Conservation (phyloP, 768 basidiomycete species). For the Russula olivacea region DNA sequence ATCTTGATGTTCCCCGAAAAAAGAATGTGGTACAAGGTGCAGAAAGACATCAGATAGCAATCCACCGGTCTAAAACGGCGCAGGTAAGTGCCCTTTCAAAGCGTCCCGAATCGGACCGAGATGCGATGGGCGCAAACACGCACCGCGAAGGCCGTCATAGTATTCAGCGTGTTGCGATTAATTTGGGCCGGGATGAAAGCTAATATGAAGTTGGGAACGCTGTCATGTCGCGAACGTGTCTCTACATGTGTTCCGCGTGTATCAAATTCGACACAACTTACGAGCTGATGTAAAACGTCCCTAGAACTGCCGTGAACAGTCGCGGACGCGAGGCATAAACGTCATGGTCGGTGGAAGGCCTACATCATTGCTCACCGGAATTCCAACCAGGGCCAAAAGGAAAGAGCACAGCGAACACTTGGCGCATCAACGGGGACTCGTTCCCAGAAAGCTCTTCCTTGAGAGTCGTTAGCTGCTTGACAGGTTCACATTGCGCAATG, state of each 20-base stretch:
- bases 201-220: slow-evolving; percentile 91
- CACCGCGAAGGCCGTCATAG: slow-evolving; percentile 92
- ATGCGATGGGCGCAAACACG: slow-evolving; percentile 29
- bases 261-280: slow-evolving; percentile 38
- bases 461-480: slow-evolving; percentile 48
- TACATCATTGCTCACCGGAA: slow-evolving; percentile 42
- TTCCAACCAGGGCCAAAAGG: slow-evolving; percentile 91
- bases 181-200: slow-evolving; percentile 90
- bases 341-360: background rate
- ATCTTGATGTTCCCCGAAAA: slow-evolving; percentile 82
- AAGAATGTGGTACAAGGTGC: slow-evolving; percentile 86
- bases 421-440: slow-evolving; percentile 71
- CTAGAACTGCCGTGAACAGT: slow-evolving; percentile 48
- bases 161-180: slow-evolving; percentile 77
- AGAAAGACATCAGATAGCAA: slow-evolving; percentile 90
- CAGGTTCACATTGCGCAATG: slow-evolving; percentile 37
- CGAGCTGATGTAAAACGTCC: slow-evolving; percentile 97
- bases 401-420: slow-evolving; percentile 75
- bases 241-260: slow-evolving; percentile 15
- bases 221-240: slow-evolving; percentile 33
- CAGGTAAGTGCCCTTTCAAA: background rate
- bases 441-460: slow-evolving; percentile 56
- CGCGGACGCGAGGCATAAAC: background rate
- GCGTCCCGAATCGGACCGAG: background rate
- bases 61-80: slow-evolving; percentile 62